Evolutionary conservation across 1,139 yeast genomes (phyloP).

Genomic region (Eremothecium sinecaudum): DNA sequence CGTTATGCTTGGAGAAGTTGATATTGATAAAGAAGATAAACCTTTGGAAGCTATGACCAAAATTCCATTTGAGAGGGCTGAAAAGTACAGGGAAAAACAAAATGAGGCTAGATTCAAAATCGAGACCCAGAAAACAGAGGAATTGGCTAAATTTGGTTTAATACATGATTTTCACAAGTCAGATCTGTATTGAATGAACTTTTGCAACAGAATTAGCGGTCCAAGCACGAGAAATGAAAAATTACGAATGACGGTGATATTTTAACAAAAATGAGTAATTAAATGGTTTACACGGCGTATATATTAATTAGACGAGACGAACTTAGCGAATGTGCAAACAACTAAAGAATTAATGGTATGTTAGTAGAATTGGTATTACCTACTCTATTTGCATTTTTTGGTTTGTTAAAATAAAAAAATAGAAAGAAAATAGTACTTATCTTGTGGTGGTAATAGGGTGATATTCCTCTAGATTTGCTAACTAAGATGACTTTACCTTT

Average conservation of each 20-base stretch:
- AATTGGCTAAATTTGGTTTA: conserved; percentile 43
- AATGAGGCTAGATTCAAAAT: conserved; percentile 33
- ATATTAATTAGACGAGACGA: conserved; percentile 1
- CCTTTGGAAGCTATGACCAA: conserved; percentile 50
- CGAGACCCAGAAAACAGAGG: conserved; percentile 43
- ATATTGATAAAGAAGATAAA: conserved; percentile 76
- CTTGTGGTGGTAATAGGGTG: not conserved
- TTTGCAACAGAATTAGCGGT: no score
- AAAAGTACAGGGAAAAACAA: conserved; percentile 36
- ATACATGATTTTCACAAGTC: conserved; percentile 46
- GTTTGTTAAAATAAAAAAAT: no score
- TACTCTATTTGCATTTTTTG: not conserved
- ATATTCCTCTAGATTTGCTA: not conserved
- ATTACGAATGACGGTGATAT: not conserved
- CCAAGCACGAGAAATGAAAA: not conserved
- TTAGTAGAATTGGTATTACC: conserved; percentile 1
- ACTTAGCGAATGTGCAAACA: conserved; percentile 1
- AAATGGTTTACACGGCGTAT: not conserved
- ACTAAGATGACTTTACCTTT: not conserved
- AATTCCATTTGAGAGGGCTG: conserved; percentile 56
- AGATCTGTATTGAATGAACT: conserved; percentile 49
- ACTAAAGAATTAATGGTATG: conserved; percentile 1
- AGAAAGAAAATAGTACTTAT: no score
- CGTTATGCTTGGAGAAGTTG: conserved; percentile 91
- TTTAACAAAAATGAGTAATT: not conserved